Conservation (phyloP, 192 early-diverging fungal genomes). For the Coemansia sp. region DNA sequence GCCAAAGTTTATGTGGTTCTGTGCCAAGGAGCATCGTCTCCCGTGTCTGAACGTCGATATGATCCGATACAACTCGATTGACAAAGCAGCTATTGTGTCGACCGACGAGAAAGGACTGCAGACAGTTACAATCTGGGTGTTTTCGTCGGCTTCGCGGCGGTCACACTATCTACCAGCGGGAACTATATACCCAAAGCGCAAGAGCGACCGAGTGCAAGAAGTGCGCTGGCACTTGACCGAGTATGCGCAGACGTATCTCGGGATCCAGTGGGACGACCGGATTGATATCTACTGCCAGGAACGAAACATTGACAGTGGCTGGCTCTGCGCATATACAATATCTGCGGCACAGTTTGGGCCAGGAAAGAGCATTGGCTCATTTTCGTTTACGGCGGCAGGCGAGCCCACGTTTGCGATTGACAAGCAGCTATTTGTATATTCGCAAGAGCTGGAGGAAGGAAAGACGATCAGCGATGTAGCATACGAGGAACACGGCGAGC, state of each 20-base stretch:
- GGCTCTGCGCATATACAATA: constrained; percentile 37
- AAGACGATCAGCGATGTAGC: constrained; percentile 27
- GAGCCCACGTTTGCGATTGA: constrained; percentile 50
- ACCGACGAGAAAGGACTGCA: constrained; percentile 32
- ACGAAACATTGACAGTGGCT: constrained; percentile 43
- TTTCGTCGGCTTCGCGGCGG: constrained; percentile 53
- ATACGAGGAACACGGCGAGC: constrained; percentile 49
- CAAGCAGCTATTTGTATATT: constrained; percentile 28
- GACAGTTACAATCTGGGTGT: constrained; percentile 49
- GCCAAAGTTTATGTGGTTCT: constrained; percentile 41
- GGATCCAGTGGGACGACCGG: constrained; percentile 50
- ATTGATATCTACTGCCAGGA: constrained; percentile 53
- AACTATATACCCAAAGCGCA: constrained; percentile 43
- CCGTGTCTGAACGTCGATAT: constrained; percentile 49
- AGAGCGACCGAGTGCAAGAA: constrained; percentile 41
- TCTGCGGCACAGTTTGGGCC: constrained; percentile 33
- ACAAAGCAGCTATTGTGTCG: constrained; percentile 55
- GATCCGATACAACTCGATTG: constrained; percentile 57
- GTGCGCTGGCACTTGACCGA: constrained; percentile 55
- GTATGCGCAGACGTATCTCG: constrained; percentile 52
- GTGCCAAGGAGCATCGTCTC: constrained; percentile 49
- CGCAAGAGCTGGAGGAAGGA: constrained; percentile 20
- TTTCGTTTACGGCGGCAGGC: constrained; percentile 50
- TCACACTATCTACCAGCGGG: constrained; percentile 54
- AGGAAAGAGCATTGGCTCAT: constrained; percentile 38